Evolutionary conservation across 352 stramenopile genomes (phyloP).

Genomic region (Lagenidium sp.): DNA sequence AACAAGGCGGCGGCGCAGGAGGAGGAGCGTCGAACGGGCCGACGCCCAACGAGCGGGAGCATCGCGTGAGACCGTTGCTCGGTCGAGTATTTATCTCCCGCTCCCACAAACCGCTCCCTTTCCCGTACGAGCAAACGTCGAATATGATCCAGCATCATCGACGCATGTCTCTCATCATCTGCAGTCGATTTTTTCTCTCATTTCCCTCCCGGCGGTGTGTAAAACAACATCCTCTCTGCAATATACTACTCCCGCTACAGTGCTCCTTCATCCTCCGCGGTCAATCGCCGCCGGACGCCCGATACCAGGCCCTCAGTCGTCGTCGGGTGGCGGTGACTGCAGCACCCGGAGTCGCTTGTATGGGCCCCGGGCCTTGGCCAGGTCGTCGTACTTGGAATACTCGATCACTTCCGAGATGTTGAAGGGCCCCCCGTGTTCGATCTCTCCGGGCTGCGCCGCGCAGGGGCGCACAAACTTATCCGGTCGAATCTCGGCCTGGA

Average conservation of each 20-base stretch:
- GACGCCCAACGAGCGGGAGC: slow-evolving; percentile 10
- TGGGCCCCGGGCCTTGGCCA: not conserved
- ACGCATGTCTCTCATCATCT: too few relatives aligned
- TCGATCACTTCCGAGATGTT: not conserved
- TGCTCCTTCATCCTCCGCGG: too few relatives aligned
- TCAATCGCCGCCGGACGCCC: too few relatives aligned
- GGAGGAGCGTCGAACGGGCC: slow-evolving; percentile 12
- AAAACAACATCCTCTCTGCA: too few relatives aligned
- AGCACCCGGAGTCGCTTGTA: slow-evolving; percentile 1
- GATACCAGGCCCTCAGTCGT: not conserved
- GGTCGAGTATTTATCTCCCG: too few relatives aligned
- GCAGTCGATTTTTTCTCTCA: too few relatives aligned
- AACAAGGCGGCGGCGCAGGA: slow-evolving; percentile 13
- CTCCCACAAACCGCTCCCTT: too few relatives aligned
- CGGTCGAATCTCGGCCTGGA: slow-evolving; percentile 1
- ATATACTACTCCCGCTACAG: too few relatives aligned
- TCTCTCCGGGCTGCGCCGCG: not conserved
- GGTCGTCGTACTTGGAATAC: not conserved
- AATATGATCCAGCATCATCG: too few relatives aligned
- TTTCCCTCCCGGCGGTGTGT: too few relatives aligned
- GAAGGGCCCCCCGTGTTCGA: not conserved
- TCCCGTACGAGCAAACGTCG: too few relatives aligned
- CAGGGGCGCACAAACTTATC: not conserved
- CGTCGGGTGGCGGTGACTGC: too few relatives aligned
- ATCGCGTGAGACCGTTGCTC: slow-evolving; percentile 9